A percentile compares a stretch with the other conserved stretches of the same genome.
phyloP scores from a whole-genome alignment of 2,329 filamentous ascomycete genomes.

The Pseudocercospora macadamiae region DNA sequence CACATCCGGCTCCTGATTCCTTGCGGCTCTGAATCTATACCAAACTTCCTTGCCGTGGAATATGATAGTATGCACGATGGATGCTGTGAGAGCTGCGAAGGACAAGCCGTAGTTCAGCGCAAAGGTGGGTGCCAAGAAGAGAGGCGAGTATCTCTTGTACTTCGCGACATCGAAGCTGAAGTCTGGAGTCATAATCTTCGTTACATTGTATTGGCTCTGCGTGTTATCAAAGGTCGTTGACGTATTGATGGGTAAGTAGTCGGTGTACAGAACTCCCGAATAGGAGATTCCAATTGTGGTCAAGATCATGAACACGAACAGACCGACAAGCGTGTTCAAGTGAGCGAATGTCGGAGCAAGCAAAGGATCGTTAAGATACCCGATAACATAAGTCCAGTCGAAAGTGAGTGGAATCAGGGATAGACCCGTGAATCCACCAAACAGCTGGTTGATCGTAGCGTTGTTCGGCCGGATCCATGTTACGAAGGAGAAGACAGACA shows the following conservation, averaged over 20 bases:
- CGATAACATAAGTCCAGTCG: slow-evolving; percentile 72
- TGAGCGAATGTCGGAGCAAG: slow-evolving; percentile 78
- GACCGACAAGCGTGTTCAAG: slow-evolving; percentile 48
- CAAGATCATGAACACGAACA: slow-evolving; percentile 71
- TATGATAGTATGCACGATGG: slow-evolving; percentile 78
- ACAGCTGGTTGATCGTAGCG: slow-evolving; percentile 80
- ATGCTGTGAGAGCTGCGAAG: slow-evolving; percentile 77
- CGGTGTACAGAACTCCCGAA: slow-evolving; percentile 74
- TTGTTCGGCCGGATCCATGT: slow-evolving; percentile 88
- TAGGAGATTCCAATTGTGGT: slow-evolving; percentile 74
- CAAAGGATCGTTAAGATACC: slow-evolving; percentile 23
- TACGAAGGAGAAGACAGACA: slow-evolving; percentile 85
- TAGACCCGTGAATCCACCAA: slow-evolving; percentile 81
- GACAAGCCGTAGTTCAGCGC: slow-evolving; percentile 84
- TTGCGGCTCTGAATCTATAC: slow-evolving; percentile 66
- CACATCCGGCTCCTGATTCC: slow-evolving; percentile 65
- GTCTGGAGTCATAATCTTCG: slow-evolving; percentile 74
- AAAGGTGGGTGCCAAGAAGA: slow-evolving; percentile 85
- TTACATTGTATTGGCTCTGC: slow-evolving; percentile 77
- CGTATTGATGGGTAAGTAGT: slow-evolving; percentile 84
- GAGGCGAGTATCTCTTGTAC: slow-evolving; percentile 78
- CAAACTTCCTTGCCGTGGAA: slow-evolving; percentile 86
- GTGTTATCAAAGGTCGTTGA: slow-evolving; percentile 83
- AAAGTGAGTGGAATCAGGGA: slow-evolving; percentile 84
- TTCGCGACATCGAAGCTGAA: slow-evolving; percentile 77